A percentile compares a stretch with the other conserved stretches of the same genome.
Evolutionary conservation across 2,329 filamentous ascomycete species (phyloP).

Genomic region (Ilyonectria sp.): DNA sequence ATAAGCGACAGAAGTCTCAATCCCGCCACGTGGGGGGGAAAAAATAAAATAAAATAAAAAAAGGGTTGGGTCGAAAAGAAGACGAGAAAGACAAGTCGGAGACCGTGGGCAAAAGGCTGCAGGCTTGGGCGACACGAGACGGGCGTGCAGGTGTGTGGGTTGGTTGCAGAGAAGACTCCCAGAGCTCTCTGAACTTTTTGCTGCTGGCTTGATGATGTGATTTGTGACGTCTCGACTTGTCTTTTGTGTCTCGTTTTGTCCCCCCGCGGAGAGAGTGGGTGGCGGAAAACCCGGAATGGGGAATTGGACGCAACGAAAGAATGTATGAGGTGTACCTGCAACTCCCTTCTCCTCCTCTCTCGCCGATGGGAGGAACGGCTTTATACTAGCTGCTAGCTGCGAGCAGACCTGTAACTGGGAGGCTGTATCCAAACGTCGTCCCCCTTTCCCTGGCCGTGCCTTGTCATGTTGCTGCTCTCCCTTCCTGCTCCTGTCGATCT

Average conservation of each 20-base stretch:
- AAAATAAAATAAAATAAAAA: too few relatives aligned
- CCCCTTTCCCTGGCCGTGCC: background rate
- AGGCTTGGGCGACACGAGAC: background rate
- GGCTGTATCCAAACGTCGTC: background rate
- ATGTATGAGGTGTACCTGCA: constrained; percentile 22
- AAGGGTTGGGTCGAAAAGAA: background rate
- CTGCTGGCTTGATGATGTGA: background rate
- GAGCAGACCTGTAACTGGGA: constrained; percentile 8
- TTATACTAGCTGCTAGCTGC: constrained; percentile 7
- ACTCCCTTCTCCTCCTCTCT: constrained; percentile 6
- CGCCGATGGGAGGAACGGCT: constrained; percentile 15
- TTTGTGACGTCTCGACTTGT: background rate
- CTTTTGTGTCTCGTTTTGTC: background rate
- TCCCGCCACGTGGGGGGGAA: background rate
- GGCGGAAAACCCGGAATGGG: constrained; percentile 4
- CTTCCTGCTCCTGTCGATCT: constrained; percentile 30
- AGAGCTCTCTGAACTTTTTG: background rate
- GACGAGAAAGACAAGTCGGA: background rate
- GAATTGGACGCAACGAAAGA: constrained; percentile 16
- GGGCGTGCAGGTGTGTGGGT: background rate
- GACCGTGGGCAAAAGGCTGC: background rate
- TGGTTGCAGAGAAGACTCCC: background rate
- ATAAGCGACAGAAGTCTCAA: background rate
- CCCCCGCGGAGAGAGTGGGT: background rate
- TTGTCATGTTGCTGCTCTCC: constrained; percentile 13